Evolutionary conservation across 2,329 filamentous ascomycete species (phyloP).

Genomic region (Biscogniauxia marginata): DNA sequence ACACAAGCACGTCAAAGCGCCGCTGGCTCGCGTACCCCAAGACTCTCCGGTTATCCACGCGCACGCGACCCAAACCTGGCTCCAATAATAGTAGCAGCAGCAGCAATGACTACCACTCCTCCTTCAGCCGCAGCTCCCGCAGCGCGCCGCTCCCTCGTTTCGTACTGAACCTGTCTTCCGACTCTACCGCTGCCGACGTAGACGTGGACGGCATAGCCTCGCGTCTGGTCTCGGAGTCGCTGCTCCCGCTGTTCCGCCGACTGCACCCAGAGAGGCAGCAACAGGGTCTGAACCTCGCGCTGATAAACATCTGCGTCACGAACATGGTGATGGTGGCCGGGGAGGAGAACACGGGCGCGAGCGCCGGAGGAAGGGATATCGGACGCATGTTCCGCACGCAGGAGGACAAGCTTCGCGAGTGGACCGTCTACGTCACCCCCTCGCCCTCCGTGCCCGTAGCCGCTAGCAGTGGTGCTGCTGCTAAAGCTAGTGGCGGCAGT

Average conservation of each 20-base stretch:
- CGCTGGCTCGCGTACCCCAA: slow-evolving; percentile 78
- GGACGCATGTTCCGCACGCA: slow-evolving; percentile 78
- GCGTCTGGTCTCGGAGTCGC: slow-evolving; percentile 64
- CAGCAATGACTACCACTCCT: slow-evolving; percentile 40
- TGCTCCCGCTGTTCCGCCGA: slow-evolving; percentile 72
- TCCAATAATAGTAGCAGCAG: slow-evolving; percentile 25
- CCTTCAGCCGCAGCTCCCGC: slow-evolving; percentile 70
- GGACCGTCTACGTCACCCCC: slow-evolving; percentile 52
- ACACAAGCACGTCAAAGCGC: too few species aligned
- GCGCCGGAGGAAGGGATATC: slow-evolving; percentile 76
- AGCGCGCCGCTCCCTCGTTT: slow-evolving; percentile 73
- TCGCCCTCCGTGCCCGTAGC: neutral
- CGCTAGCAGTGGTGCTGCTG: neutral
- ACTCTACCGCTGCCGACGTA: slow-evolving; percentile 35
- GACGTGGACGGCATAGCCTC: slow-evolving; percentile 61
- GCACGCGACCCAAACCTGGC: slow-evolving; percentile 47
- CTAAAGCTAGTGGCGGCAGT: neutral
- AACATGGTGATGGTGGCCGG: slow-evolving; percentile 66
- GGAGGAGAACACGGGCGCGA: slow-evolving; percentile 48
- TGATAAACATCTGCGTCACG: slow-evolving; percentile 84
- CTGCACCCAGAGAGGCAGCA: slow-evolving; percentile 66
- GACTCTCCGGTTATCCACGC: slow-evolving; percentile 77
- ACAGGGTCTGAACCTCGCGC: slow-evolving; percentile 72
- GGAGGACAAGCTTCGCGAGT: slow-evolving; percentile 66
- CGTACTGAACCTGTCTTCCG: slow-evolving; percentile 61